Percentiles rank a stretch among this genome's conserved stretches.
phyloP scores from a whole-genome alignment of 306 rosid genomes.

The Erythrophleum fordii region DNA sequence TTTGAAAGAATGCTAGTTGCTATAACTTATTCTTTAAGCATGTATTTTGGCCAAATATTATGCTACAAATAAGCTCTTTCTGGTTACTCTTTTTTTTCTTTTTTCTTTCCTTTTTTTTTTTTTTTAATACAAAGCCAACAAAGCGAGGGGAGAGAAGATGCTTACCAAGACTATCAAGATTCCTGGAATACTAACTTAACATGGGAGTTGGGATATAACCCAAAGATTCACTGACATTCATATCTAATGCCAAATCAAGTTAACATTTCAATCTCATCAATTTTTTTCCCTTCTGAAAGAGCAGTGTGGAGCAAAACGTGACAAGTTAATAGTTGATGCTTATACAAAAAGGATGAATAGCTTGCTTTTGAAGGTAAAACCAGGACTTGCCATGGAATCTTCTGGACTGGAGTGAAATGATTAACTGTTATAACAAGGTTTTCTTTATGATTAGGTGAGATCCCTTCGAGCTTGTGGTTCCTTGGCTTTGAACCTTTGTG shows the following conservation, averaged over 20 bases:
- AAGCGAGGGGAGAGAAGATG: too few relatives aligned
- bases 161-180: constrained; percentile 1
- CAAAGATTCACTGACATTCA: background rate
- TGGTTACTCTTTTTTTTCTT: too few relatives aligned
- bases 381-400: constrained; percentile 29
- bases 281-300: constrained; percentile 41
- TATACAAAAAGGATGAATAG: constrained; percentile 69
- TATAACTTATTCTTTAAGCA: background rate
- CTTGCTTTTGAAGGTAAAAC: constrained; percentile 83
- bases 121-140: too few relatives aligned
- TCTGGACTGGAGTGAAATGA: constrained; percentile 29
- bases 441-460: constrained; percentile 74
- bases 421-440: constrained; percentile 24
- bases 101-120: too few relatives aligned
- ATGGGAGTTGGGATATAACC: background rate
- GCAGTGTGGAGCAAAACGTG: constrained; percentile 90
- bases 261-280: constrained; percentile 32
- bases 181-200: constrained; percentile 15
- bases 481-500: constrained; percentile 95
- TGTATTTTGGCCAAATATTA: constrained; percentile 3
- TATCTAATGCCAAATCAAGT: constrained; percentile 26
- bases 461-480: constrained; percentile 92
- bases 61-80: constrained; percentile 16
- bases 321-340: constrained; percentile 70
- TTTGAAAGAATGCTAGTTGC: constrained; percentile 26